phyloP scores from a whole-genome alignment of 768 basidiomycete genomes.

The Sarcodon aspratus region DNA sequence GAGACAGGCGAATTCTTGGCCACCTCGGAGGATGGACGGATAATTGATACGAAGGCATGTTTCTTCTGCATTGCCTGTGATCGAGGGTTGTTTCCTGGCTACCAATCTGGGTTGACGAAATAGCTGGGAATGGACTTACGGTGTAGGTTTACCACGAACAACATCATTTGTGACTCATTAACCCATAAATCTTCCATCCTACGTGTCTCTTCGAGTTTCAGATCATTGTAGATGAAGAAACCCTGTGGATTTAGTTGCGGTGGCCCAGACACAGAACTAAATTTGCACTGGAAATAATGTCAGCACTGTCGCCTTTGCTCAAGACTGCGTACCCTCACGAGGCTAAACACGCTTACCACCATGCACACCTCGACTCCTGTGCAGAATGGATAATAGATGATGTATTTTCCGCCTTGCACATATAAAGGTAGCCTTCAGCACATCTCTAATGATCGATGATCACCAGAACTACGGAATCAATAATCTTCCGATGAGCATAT shows the following conservation, averaged over 20 bases:
- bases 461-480: constrained; percentile 45
- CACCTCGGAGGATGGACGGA: constrained; percentile 34
- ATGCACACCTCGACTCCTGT: constrained; percentile 33
- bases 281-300: constrained; percentile 47
- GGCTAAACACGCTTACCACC: constrained; percentile 21
- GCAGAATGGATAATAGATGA: constrained; percentile 41
- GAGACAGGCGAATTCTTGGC: constrained; percentile 39
- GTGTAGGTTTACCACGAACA: constrained; percentile 21
- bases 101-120: not conserved
- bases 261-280: constrained; percentile 39
- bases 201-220: constrained; percentile 28
- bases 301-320: constrained; percentile 44
- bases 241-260: constrained; percentile 27
- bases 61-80: constrained; percentile 37
- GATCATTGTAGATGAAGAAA: constrained; percentile 24
- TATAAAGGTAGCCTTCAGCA: constrained; percentile 37
- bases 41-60: constrained; percentile 50
- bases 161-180: not conserved
- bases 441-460: constrained; percentile 31
- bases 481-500: constrained; percentile 45
- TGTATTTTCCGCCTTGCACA: constrained; percentile 24
- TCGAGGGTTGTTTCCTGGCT: not conserved
- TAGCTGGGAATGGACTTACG: constrained; percentile 28
- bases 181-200: constrained; percentile 15
- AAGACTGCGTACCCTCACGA: constrained; percentile 34